Evolutionary conservation across 192 early-diverging fungal genomes (phyloP).

Genomic region (Mortierella claussenii): DNA sequence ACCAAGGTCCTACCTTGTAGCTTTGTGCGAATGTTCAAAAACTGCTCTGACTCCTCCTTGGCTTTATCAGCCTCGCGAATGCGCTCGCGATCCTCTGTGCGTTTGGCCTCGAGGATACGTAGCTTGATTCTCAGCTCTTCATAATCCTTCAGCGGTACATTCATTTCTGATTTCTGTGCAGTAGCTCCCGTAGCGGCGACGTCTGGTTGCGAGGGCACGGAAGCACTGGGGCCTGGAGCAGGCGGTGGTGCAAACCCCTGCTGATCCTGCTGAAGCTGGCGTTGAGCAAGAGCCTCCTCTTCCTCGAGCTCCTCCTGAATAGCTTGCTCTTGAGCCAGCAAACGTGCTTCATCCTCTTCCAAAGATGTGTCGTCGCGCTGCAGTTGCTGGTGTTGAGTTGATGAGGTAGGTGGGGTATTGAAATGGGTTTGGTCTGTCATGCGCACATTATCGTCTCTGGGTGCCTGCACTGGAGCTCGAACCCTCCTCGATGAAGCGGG

Average conservation of each 20-base stretch:
- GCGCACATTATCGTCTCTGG: constrained; percentile 14
- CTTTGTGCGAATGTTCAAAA: constrained; percentile 71
- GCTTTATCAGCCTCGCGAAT: constrained; percentile 78
- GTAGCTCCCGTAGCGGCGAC: constrained; percentile 1
- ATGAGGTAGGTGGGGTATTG: constrained; percentile 8
- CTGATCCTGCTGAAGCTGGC: constrained; percentile 21
- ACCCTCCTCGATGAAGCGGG: constrained; percentile 17
- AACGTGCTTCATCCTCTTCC: constrained; percentile 14
- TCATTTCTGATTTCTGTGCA: constrained; percentile 16
- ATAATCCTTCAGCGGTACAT: constrained; percentile 74
- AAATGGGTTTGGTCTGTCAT: constrained; percentile 8
- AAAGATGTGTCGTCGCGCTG: constrained; percentile 1
- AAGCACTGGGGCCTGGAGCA: background rate
- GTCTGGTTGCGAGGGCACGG: background rate
- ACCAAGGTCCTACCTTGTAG: constrained; percentile 71
- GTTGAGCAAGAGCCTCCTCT: constrained; percentile 37
- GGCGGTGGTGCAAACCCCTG: constrained; percentile 31
- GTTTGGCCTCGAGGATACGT: constrained; percentile 80
- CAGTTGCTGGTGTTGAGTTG: constrained; percentile 32
- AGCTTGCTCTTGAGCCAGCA: constrained; percentile 35
- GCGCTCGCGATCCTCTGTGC: constrained; percentile 80
- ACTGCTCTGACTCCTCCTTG: constrained; percentile 78
- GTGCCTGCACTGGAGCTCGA: constrained; percentile 18
- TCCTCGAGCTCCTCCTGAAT: constrained; percentile 38
- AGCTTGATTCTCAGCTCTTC: constrained; percentile 86